These are phyloP conservation scores for Seminavis robusta DNA, from an alignment of 108 stramenopile genomes.

Conservation along the genomic window DNA sequence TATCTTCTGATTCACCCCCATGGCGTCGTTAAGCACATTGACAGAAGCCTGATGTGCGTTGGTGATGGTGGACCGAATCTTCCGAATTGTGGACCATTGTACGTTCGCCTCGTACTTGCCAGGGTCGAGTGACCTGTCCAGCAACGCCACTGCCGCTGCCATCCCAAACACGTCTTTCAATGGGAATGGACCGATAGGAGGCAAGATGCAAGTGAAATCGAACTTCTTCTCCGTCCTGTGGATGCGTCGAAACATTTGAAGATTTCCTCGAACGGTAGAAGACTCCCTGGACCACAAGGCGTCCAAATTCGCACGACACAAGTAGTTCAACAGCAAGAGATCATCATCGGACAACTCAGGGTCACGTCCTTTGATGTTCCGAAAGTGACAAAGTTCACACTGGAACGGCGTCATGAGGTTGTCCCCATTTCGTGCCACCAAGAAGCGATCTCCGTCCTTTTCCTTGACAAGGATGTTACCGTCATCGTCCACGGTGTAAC, in stretches of 20 bases:
- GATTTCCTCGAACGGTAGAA: constrained; percentile 25
- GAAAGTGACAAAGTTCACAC: constrained; percentile 47
- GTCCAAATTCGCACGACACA: constrained; percentile 45
- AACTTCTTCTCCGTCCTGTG: not conserved
- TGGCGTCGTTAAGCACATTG: constrained; percentile 4
- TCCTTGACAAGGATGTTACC: not conserved
- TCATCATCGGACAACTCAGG: constrained; percentile 4
- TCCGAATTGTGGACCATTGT: constrained; percentile 24
- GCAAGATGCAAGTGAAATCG: not conserved
- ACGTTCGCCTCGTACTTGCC: constrained; percentile 10
- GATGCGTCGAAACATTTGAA: not conserved
- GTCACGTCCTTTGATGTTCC: constrained; percentile 18
- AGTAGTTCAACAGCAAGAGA: not conserved
- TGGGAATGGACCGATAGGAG: constrained; percentile 13
- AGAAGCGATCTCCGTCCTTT: constrained; percentile 11
- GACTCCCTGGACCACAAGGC: constrained; percentile 40
- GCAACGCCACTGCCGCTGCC: constrained; percentile 22
- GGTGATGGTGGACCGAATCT: constrained; percentile 1
- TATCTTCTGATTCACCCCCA: not conserved
- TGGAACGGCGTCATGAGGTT: constrained; percentile 36
- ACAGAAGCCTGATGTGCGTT: constrained; percentile 9
- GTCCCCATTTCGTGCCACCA: constrained; percentile 24
- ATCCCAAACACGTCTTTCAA: constrained; percentile 24
- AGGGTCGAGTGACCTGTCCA: constrained; percentile 10
- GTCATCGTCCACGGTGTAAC: constrained; percentile 2